Evolutionary conservation across 2,329 filamentous ascomycete species (phyloP).

Genomic region (Tolypocladium amazonense): DNA sequence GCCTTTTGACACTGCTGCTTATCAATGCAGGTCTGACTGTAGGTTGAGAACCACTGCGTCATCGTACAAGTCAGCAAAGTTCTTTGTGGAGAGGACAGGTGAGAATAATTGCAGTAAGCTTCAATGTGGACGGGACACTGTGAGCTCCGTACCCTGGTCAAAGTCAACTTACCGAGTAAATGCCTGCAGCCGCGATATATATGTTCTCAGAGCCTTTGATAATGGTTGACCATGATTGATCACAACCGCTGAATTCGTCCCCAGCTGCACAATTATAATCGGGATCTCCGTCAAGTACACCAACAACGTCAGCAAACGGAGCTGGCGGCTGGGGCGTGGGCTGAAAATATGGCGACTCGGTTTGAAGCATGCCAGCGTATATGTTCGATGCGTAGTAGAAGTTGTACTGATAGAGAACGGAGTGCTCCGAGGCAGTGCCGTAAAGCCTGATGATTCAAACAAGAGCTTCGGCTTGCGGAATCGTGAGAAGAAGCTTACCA

Average conservation of each 20-base stretch:
- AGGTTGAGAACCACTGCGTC: constrained; percentile 7
- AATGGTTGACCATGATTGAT: constrained; percentile 12
- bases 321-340: constrained; percentile 20
- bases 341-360: constrained; percentile 54
- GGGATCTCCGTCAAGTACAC: constrained; percentile 5
- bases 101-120: no score
- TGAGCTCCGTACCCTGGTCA: no score
- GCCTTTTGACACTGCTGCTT: constrained; percentile 11
- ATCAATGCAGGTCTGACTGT: neutral
- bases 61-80: neutral
- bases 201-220: constrained; percentile 8
- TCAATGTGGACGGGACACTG: no score
- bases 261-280: constrained; percentile 5
- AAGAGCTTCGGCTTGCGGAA: no score
- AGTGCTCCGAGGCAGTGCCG: constrained; percentile 39
- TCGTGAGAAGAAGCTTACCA: no score
- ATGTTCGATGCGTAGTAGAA: constrained; percentile 34
- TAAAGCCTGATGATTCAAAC: constrained; percentile 15
- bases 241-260: constrained; percentile 7
- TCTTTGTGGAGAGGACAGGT: no score
- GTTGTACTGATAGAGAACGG: constrained; percentile 40
- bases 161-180: constrained; percentile 8
- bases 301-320: constrained; percentile 6
- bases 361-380: constrained; percentile 53
- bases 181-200: constrained; percentile 11